Evolutionary conservation across 2,329 filamentous ascomycete species (phyloP).

Genomic region (Cytospora chrysosperma): DNA sequence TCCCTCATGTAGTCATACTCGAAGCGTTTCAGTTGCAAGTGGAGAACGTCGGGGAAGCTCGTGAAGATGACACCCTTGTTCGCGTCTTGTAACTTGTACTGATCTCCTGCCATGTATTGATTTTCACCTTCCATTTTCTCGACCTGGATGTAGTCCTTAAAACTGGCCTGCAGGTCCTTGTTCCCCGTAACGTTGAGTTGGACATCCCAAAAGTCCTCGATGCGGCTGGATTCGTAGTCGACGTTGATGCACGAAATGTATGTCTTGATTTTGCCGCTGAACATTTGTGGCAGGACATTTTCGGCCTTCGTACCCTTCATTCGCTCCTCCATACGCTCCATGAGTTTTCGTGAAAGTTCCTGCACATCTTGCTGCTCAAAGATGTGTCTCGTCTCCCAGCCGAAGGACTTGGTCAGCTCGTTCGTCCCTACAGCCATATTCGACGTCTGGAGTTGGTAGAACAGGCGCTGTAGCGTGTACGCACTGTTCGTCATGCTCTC

Average conservation of each 20-base stretch:
- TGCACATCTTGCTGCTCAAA: conserved; percentile 99
- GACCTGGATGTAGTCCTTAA: conserved; percentile 93
- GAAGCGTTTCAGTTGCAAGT: conserved; percentile 94
- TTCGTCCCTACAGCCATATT: conserved; percentile 81
- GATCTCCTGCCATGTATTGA: conserved; percentile 90
- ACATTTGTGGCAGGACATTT: conserved; percentile 84
- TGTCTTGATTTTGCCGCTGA: conserved; percentile 97
- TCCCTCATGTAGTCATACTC: conserved; percentile 96
- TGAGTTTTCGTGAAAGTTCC: conserved; percentile 91
- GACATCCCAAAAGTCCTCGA: conserved; percentile 99
- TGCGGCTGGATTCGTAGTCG: conserved; percentile 90
- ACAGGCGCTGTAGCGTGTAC: conserved; percentile 88
- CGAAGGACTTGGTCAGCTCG: conserved; percentile 93
- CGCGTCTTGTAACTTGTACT: conserved; percentile 90
- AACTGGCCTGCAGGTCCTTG: conserved; percentile 89
- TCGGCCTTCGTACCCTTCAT: conserved; percentile 97
- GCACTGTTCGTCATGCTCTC: conserved; percentile 82
- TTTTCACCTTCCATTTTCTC: conserved; percentile 98
- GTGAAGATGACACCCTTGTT: conserved; percentile 98
- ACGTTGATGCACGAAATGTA: conserved; percentile 99
- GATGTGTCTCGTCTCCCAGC: conserved; percentile 96
- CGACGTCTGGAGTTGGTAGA: conserved; percentile 91
- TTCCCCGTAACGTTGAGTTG: conserved; percentile 96
- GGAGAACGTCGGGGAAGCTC: conserved; percentile 88
- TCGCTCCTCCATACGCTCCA: conserved; percentile 94